Evolutionary conservation across 345 rosid species (phyloP), one percentile per base, ranked within the genome.

Genomic region (Mangifera indica): DNA sequence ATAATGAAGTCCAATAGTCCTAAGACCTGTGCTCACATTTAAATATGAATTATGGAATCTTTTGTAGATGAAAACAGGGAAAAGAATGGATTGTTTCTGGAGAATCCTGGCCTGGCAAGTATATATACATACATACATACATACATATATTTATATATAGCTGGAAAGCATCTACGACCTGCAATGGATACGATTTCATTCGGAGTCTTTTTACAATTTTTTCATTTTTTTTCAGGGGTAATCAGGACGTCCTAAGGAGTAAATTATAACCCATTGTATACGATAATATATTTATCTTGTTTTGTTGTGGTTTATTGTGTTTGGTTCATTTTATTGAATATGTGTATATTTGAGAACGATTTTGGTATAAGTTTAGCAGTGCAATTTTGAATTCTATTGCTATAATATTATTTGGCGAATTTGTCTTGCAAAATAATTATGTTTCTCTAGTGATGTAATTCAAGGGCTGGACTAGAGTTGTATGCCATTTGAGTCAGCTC

Each of bases 131-230:
- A n/a, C n/a, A n/a, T n/a, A n/a, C n/a, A n/a, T n/a, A n/a, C n/a
- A n/a, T n/a, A n/a, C 32, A 29, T 29, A 29, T 3, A 29, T 29
- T 29, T 29, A n/a, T 26, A 20, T n/a, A 61, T 66, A 54, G 10
- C 54, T 52, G 15, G 49, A 63, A 29, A 63, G 13, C 15, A 40
- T 51, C 66, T 62, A 15, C 42, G 42, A 37, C 42, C 42, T 7
- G 42, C 42, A 37, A 7, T 37, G 42, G 9, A 37, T 37, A 55
- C 9, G 25, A 55, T 7, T 56, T 56, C 60, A 56, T 25, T 56
- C 22, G 60, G 60, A 56, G 60, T 56, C 42, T 56, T 22, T 14
- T 53, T 17, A 29, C 71, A 67, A 20, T 52, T 52, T 67, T 67
- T 67, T 29, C 32, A 1, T 3, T 29, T 3, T 29, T 29, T 29